Evolutionary conservation across 2,329 filamentous ascomycete genomes (phyloP), one percentile per base, ranked within the genome.

Genomic region (Cladosporium austrohemisphaericum): DNA sequence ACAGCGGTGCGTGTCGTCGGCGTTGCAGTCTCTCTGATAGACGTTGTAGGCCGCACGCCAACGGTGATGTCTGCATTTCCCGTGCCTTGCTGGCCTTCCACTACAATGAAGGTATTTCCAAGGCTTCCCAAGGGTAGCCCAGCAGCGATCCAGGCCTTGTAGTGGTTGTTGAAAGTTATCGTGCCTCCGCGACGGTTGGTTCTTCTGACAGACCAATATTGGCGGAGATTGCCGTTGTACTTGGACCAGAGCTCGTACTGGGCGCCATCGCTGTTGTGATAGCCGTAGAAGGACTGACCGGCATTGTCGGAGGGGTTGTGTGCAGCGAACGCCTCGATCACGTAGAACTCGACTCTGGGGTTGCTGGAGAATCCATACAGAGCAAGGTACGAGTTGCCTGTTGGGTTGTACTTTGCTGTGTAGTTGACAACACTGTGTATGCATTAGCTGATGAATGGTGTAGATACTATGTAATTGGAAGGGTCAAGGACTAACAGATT

Each of bases 291-390:
- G 4, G 19, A 33, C 5, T 44, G 41, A 14, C 18, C 41, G 1
- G 29, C 41, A n/a, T 44, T 44, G 7, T 44, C 41, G 20, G 41
- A 44, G 1, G 41, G 41, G 20, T 35, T 44, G 41, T 44, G 41
- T 1, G 19, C 28, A 23, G 41, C 41, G 8, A 45, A 45, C 0
- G 41, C 41, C 28, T 45, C 41, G 9, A 45, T 14, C 8, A 45
- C 41, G 41, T 45, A 45, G 41, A 45, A 45, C 7, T 45, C 41
- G 20, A 45, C 41, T n/a, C 23, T 11, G 5, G 41, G 41, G 41
- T 26, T 45, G 2, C 18, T 23, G 29, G 41, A 35, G 29, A 35
- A 45, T 19, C 41, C 41, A 10, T 45, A 45, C 1, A 45, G 31
- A 3, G 41, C 41, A 10, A 45, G 41, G 22, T 45, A 36, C 10